Evolutionary conservation across 352 stramenopile genomes (phyloP).

Genomic region (Pseudoperonospora humuli): DNA sequence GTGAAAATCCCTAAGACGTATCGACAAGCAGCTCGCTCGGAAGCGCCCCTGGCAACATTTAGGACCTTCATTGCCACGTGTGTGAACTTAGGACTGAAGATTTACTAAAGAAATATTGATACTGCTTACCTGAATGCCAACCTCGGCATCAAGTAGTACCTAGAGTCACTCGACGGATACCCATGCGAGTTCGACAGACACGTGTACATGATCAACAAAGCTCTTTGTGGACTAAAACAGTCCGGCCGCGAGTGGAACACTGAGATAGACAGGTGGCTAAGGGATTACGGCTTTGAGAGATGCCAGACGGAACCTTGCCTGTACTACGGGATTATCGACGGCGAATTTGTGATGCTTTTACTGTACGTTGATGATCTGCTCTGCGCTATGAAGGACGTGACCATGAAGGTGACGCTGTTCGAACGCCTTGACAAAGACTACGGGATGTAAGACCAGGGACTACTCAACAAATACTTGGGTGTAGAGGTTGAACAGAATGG

Average conservation of each 20-base stretch:
- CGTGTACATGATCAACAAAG: constrained; percentile 12
- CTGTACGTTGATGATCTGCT: constrained; percentile 25
- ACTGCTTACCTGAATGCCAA: constrained; percentile 11
- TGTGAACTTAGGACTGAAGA: background rate
- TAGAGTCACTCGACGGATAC: constrained; percentile 6
- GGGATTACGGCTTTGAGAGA: constrained; percentile 4
- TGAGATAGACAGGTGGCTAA: constrained; percentile 13
- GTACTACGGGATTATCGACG: constrained; percentile 5
- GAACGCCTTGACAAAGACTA: constrained; percentile 10
- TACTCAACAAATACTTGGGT: constrained; percentile 5
- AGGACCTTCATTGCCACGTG: constrained; percentile 1
- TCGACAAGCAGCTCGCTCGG: constrained; percentile 3
- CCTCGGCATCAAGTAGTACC: constrained; percentile 8
- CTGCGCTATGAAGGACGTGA: constrained; percentile 14
- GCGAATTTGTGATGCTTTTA: constrained; percentile 9
- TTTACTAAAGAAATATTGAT: constrained; percentile 10
- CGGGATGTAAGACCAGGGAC: constrained; percentile 21
- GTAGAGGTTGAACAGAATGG: constrained; percentile 8
- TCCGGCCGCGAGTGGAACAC: constrained; percentile 16
- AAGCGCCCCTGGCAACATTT: constrained; percentile 7
- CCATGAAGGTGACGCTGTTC: constrained; percentile 16
- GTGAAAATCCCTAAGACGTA: background rate
- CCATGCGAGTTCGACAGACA: constrained; percentile 6
- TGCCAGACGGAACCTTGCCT: constrained; percentile 13
- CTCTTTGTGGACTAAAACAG: constrained; percentile 12